These are phyloP conservation scores for Pelargonium myrrhifolium DNA, from an alignment of 441 rosid genomes.

Conservation along the genomic window DNA sequence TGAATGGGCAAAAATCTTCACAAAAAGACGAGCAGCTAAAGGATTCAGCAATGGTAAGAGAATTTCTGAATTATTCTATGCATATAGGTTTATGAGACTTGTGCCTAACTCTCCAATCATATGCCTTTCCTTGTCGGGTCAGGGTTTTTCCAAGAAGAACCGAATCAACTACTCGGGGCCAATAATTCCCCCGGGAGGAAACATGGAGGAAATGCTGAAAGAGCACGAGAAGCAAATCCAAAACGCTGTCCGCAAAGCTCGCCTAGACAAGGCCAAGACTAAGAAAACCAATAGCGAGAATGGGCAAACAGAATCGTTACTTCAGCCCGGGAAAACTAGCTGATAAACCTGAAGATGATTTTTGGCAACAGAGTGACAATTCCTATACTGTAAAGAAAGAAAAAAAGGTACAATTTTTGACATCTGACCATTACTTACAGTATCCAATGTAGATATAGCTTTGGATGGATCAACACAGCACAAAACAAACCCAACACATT, in stretches of 20 bases:
- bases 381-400: neutral
- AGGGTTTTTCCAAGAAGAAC: constrained; percentile 64
- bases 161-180: constrained; percentile 88
- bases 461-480: neutral
- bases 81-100: neutral
- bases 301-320: neutral
- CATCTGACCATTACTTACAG: neutral
- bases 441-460: neutral
- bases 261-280: constrained; percentile 52
- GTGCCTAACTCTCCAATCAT: neutral
- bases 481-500: no score
- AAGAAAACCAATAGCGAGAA: constrained; percentile 18
- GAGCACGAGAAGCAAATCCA: constrained; percentile 94
- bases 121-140: constrained; percentile 17
- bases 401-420: neutral
- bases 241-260: constrained; percentile 74
- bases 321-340: no score
- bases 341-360: no score
- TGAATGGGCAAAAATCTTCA: constrained; percentile 15
- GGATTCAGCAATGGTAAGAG: constrained; percentile 46
- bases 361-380: neutral
- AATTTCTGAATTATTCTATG: neutral
- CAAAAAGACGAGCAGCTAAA: constrained; percentile 22
- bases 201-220: constrained; percentile 70
- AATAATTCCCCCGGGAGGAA: constrained; percentile 80